A percentile compares a stretch with the other conserved stretches of the same genome.
phyloP scores from a whole-genome alignment of 2,329 filamentous ascomycete species.

The Graphilbum sp. region DNA sequence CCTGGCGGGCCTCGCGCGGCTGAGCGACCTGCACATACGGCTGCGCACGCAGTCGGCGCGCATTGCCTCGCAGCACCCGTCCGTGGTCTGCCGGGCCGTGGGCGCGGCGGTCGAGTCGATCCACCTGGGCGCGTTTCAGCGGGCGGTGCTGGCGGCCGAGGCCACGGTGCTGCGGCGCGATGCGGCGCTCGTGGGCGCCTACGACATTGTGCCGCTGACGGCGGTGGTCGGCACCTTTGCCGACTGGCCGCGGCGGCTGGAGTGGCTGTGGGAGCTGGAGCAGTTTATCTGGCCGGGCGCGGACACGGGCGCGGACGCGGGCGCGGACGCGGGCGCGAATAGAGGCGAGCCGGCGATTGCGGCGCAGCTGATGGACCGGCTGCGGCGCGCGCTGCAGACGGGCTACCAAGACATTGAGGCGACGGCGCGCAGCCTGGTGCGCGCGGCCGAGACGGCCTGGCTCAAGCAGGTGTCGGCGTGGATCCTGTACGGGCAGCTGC shows the following conservation, averaged over 20 bases:
- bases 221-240: conserved; percentile 70
- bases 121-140: conserved; percentile 68
- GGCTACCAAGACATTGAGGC: conserved; percentile 78
- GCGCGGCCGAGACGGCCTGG: conserved; percentile 76
- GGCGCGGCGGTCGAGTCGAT: conserved; percentile 59
- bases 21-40: conserved; percentile 63
- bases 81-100: conserved; percentile 74
- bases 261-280: conserved; percentile 67
- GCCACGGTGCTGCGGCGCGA: conserved; percentile 59
- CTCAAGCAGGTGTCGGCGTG: conserved; percentile 78
- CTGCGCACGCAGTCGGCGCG: conserved; percentile 50
- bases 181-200: conserved; percentile 68
- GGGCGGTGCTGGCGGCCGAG: conserved; percentile 74
- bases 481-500: conserved; percentile 76
- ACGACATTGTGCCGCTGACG: conserved; percentile 84
- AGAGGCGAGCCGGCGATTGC: too few relatives aligned
- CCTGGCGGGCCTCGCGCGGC: conserved; percentile 56
- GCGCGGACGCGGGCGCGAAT: too few relatives aligned
- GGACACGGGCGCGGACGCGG: too few relatives aligned
- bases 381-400: conserved; percentile 65
- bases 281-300: conserved; percentile 42
- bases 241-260: conserved; percentile 69
- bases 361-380: conserved; percentile 57
- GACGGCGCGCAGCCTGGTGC: conserved; percentile 56
- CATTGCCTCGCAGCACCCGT: conserved; percentile 56